A percentile compares a stretch with the other conserved stretches of the same genome.
These are phyloP conservation scores for Hypsizygus ulmarius DNA, from an alignment of 1,284 basidiomycete genomes.

Conservation along the genomic window DNA sequence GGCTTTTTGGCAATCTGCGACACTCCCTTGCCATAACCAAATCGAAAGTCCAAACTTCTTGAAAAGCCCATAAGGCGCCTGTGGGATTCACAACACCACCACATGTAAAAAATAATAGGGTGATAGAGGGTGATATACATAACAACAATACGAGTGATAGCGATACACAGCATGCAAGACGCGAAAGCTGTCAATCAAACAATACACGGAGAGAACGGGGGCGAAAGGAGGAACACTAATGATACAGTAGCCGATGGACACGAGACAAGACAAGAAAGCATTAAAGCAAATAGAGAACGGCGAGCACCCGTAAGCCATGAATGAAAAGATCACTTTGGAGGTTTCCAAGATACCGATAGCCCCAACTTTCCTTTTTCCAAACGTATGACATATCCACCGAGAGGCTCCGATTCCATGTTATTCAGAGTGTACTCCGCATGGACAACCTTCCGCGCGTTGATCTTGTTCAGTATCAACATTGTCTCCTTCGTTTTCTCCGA, in stretches of 20 bases:
- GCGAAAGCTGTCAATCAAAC: too few relatives aligned
- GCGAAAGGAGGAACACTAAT: too few relatives aligned
- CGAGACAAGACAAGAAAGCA: too few relatives aligned
- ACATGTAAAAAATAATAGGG: too few relatives aligned
- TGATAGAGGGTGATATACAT: background rate
- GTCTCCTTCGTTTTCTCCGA: constrained; percentile 33
- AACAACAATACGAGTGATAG: background rate
- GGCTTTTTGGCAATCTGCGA: too few relatives aligned
- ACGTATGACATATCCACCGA: constrained; percentile 47
- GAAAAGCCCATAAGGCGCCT: too few relatives aligned
- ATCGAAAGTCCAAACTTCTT: too few relatives aligned
- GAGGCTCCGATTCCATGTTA: constrained; percentile 51
- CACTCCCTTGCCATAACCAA: too few relatives aligned
- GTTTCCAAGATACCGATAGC: constrained; percentile 26
- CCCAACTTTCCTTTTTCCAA: constrained; percentile 48
- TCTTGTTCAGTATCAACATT: constrained; percentile 47
- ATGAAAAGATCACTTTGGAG: background rate
- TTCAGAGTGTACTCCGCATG: constrained; percentile 52
- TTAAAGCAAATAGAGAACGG: too few relatives aligned
- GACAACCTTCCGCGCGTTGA: constrained; percentile 50
- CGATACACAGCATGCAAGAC: background rate
- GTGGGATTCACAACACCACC: too few relatives aligned
- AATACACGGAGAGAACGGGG: too few relatives aligned
- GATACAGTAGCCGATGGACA: too few relatives aligned
- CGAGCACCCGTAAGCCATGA: background rate